phyloP scores from a whole-genome alignment of 2,329 filamentous ascomycete species.

The Myriosclerotinia curreyana region DNA sequence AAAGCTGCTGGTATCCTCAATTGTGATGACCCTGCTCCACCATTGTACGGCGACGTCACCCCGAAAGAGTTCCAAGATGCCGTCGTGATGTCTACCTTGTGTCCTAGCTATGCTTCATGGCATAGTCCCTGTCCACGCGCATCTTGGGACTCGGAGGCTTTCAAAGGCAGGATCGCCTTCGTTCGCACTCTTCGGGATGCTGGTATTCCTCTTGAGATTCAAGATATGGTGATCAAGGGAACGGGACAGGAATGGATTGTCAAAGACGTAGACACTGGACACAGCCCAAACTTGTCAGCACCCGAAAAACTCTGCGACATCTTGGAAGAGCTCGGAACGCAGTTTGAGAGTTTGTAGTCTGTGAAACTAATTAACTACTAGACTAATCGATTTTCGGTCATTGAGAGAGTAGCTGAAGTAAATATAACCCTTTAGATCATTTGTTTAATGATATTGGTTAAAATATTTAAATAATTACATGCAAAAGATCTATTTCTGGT shows the following conservation, averaged over 20 bases:
- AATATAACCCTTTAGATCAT: too few relatives aligned
- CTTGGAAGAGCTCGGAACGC: neutral
- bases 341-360: neutral
- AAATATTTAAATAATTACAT: too few relatives aligned
- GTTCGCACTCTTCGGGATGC: neutral
- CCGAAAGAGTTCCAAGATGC: constrained; percentile 2
- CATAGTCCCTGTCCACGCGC: constrained; percentile 5
- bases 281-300: neutral
- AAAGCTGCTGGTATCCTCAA: constrained; percentile 1
- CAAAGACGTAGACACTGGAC: constrained; percentile 4
- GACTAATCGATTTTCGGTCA: too few relatives aligned
- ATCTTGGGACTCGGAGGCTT: constrained; percentile 1
- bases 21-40: constrained; percentile 1
- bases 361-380: too few relatives aligned
- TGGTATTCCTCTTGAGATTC: constrained; percentile 1
- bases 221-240: neutral
- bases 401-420: too few relatives aligned
- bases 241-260: constrained; percentile 6
- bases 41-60: neutral
- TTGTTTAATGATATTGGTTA: too few relatives aligned
- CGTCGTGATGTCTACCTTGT: neutral
- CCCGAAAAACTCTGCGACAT: neutral
- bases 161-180: constrained; percentile 7
- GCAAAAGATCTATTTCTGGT: neutral
- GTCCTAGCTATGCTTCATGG: constrained; percentile 8